Conservation (phyloP, 2,329 filamentous ascomycete genomes). For the Aspergillus hiratsukae region DNA sequence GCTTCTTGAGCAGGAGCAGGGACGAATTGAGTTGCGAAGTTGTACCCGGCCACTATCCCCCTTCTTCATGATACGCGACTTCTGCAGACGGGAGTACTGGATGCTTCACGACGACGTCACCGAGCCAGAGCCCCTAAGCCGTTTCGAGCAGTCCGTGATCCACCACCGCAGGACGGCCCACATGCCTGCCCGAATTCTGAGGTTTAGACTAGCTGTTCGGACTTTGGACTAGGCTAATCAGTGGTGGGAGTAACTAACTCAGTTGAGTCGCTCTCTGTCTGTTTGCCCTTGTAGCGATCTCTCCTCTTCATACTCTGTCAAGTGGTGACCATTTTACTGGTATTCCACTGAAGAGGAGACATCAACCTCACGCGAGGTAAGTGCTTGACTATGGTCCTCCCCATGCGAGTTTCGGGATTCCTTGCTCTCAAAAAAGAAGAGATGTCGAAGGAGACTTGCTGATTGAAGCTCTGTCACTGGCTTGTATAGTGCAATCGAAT, state of each 20-base stretch:
- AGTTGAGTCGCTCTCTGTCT: background rate
- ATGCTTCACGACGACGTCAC: slow-evolving; percentile 30
- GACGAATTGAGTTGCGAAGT: background rate
- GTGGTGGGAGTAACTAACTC: background rate
- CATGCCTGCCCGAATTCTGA: slow-evolving; percentile 15
- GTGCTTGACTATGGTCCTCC: background rate
- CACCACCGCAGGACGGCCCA: slow-evolving; percentile 16
- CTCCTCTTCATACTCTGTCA: background rate
- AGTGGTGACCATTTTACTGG: background rate
- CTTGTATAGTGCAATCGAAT: background rate
- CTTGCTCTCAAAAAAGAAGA: background rate
- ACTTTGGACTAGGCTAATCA: background rate
- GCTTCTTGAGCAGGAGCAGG: background rate
- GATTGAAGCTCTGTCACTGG: background rate
- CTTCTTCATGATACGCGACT: background rate
- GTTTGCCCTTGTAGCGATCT: background rate
- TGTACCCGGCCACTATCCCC: background rate
- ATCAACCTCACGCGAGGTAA: background rate
- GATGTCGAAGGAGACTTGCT: background rate
- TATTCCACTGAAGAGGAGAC: background rate
- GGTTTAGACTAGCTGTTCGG: slow-evolving; percentile 3
- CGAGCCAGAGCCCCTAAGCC: slow-evolving; percentile 15
- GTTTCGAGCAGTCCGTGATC: slow-evolving; percentile 18
- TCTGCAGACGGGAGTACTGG: slow-evolving; percentile 2
- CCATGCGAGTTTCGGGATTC: background rate